Base-by-base conservation (phyloP, 441 rosid species). In the Pelargonium cotyledonis region DNA sequence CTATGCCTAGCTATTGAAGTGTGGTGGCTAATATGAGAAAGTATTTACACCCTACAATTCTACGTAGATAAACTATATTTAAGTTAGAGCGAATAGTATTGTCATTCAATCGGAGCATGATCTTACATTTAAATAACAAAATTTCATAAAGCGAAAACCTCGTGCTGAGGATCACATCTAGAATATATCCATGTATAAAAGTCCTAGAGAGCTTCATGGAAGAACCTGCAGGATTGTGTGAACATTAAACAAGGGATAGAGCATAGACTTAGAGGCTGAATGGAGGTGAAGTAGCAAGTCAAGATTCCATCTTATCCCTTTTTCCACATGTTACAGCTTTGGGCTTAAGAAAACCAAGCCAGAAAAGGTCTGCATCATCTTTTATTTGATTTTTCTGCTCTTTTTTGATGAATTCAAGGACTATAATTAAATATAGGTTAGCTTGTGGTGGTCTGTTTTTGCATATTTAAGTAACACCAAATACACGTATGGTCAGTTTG, bases 151-250 rank as follows among this genome's bases (percentile, higher is more conserved):
- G 7, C 40, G 7, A 35, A 35, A 35, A 35, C 7, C 40, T 35
- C 7, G 5, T 6, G 7, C 40, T 5, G 40, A 0, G 40, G 5
- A 35, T 35, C 40, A 5, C 40, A 5, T 35, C 40, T 35, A 35
- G 5, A 35, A 5, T 35, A 6, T 35, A 35, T 35, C 7, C 40
- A 35, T 35, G 40, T 35, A 35, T 35, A 35, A 35, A 35, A 35
- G 67, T 43, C 60, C 40, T 58, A 75, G 61, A 55, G 61, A 55
- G 21, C 26, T 55, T 16, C 61, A 14, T 44, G 47, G 47, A 44
- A 44, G 47, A 44, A 35, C 40, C 16, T 51, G 18, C 19, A 55
- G 8, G 61, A 55, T 55, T 55, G 61, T 55, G 61, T 55, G 26
- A 55, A 19, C 61, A 55, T 16, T 55, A 55, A 55, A 55, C 23